Percentiles rank a stretch among this genome's conserved stretches.
Conservation (phyloP, 495 filamentous ascomycete species). For the Penicillium arizonense region DNA sequence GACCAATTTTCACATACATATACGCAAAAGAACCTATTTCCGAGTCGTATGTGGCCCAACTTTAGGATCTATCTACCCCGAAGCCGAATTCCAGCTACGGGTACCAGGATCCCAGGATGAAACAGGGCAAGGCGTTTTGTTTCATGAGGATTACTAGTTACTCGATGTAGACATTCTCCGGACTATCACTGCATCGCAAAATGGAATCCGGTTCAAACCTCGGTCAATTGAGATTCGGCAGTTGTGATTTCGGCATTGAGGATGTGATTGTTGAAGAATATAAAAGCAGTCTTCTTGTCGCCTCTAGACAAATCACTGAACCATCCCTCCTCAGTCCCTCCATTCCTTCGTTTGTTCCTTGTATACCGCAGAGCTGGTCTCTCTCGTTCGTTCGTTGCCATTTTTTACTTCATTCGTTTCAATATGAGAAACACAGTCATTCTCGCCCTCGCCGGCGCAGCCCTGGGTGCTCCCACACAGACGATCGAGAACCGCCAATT, state of each 20-base stretch:
- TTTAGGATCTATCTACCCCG: too few species aligned
- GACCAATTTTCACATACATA: too few species aligned
- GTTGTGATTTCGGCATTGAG: background rate
- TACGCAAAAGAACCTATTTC: too few species aligned
- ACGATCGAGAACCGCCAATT: constrained; percentile 24
- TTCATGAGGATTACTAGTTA: background rate
- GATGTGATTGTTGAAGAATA: background rate
- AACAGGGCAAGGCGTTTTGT: constrained; percentile 18
- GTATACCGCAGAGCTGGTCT: constrained; percentile 18
- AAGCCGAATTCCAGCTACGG: too few species aligned
- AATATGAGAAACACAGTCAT: constrained; percentile 25
- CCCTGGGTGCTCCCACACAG: constrained; percentile 25
- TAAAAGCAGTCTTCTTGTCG: background rate
- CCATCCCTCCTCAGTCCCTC: background rate
- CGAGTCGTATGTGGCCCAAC: too few species aligned
- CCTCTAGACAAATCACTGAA: background rate
- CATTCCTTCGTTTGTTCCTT: background rate
- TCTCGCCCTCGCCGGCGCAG: constrained; percentile 20
- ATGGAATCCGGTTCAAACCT: background rate
- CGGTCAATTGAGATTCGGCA: background rate
- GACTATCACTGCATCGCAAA: background rate
- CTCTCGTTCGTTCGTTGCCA: constrained; percentile 3
- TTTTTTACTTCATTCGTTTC: background rate
- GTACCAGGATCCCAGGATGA: constrained; percentile 5
- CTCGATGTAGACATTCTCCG: constrained; percentile 1